Evolutionary conservation across 768 basidiomycete species (phyloP), one percentile per base, ranked within the genome.

Genomic region (Phaeotremella fagi): DNA sequence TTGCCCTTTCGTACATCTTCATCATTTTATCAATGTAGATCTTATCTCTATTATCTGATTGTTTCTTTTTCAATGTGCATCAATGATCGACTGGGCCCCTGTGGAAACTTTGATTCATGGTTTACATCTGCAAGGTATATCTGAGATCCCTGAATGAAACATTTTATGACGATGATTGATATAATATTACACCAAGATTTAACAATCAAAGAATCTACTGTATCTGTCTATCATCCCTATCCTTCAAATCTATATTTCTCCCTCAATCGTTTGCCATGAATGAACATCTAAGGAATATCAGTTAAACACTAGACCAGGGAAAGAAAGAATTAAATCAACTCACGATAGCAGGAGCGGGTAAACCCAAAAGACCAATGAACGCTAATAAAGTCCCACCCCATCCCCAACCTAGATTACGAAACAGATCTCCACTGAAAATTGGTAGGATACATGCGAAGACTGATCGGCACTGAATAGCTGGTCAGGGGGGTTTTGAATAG

Each of bases 331-430:
- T 43, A 7, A 20, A 36, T 29, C 18, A 43, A 61, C 66, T 61
- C 51, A 71, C 70, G n/a, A 71, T 57, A 12, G 61, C 38, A 18
- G 70, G 70, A 12, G 57, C 62, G 1, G 70, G 70, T 15, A 71
- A 44, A 7, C 59, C 70, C 1, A 63, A 24, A 3, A 64, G 23
- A 14, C 64, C 64, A 0, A 71, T 50, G 26, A 52, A 51, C 12
- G 66, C 70, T 12, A 71, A 43, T 3, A 71, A 33, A 3, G 67
- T 69, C n/a, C 59, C 61, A 9, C 70, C 70, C 55, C 54, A 63
- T 22, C 70, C 70, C 70, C 70, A 71, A 31, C 63, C 64, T 3
- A 71, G 54, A 27, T 64, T 63, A 1, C 36, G 33, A 35, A 64
- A 71, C 55, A 71, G 50, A 31, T 66, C 61, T 1, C 52, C 48